A percentile compares a stretch with the other conserved stretches of the same genome.
phyloP scores from a whole-genome alignment of 2,329 filamentous ascomycete species.

The Pestalotiopsis sp. region DNA sequence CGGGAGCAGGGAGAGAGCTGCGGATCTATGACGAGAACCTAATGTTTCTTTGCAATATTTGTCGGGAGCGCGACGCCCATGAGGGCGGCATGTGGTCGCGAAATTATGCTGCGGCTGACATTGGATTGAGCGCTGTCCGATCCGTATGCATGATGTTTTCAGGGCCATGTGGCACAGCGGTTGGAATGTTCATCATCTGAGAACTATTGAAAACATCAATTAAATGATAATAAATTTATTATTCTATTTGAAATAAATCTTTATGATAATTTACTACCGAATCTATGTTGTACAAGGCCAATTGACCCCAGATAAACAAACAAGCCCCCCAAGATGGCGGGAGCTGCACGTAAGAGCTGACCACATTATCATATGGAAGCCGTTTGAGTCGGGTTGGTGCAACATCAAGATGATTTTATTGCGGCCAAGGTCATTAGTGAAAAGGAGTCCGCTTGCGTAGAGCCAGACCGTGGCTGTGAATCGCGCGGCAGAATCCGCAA shows the following conservation, averaged over 20 bases:
- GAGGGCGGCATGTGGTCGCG: background rate
- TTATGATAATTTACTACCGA: background rate
- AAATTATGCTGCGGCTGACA: slow-evolving; percentile 9
- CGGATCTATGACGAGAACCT: background rate
- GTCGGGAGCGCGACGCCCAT: background rate
- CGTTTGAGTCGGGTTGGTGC: background rate
- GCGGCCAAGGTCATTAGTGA: background rate
- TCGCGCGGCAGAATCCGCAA: background rate
- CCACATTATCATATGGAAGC: background rate
- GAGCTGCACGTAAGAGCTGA: slow-evolving; percentile 10
- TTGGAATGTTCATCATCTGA: background rate
- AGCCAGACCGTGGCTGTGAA: background rate
- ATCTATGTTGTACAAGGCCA: background rate
- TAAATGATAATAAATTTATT: background rate
- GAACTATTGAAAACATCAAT: background rate
- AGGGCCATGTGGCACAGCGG: too few species aligned
- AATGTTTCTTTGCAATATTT: background rate
- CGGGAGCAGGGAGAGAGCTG: background rate
- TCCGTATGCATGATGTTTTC: background rate
- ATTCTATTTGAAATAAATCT: background rate
- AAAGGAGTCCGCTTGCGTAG: background rate
- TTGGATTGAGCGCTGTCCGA: background rate
- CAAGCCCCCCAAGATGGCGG: background rate
- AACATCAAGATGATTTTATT: background rate
- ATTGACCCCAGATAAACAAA: background rate